Base-by-base conservation (phyloP, 257 asterid species). In the Scutellaria baicalensis region DNA sequence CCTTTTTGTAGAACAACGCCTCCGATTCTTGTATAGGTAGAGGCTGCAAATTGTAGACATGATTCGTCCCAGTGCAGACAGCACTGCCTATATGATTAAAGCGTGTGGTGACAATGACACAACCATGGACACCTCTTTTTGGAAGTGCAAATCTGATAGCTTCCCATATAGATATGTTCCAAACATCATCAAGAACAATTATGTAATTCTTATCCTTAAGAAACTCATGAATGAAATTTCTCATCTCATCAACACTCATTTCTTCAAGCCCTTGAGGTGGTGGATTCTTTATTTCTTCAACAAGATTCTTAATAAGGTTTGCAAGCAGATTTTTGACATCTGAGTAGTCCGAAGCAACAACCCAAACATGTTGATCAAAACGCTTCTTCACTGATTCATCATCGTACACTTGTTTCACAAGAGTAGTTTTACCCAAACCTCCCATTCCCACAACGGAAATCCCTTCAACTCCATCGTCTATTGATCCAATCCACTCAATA, bases 401-500 rank as follows among this genome's bases (percentile, higher is more conserved):
- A 50, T 50, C 71, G 10, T 50, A 66, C 0, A 66, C 71, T 33
- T 38, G 17, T 7, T 45, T 68, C 20, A 54, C 64, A 6, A 68
- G 55, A 13, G 73, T 68, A 0, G 68, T 58, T 17, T 59, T 70
- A 11, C 68, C 75, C 42, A 48, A 33, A 2, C 68, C 68, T 6
- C 67, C 59, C 68, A 58, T 69, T 5, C 75, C 75, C 3, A 70
- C 75, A 4, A 33, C 74, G 0, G 74, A 58, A 11, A 69, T 45
- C 39, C 43, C 74, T n/a, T 69, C 57, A 14, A 57, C 40, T 10
- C 67, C 67, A 43, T 17, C 5, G 1, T 58, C 50, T 8, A 6
- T 31, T 6, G 13, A 57, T 45, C 9, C 2, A n/a, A 69, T 33
- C 74, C 74, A 69, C 59, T 33, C 66, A 3, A 69, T n/a, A 9